Percentiles rank a stretch among this genome's conserved stretches.
These are phyloP conservation scores for Colletotrichum orbiculare DNA, from an alignment of 2,329 filamentous ascomycete species.

Conservation along the genomic window DNA sequence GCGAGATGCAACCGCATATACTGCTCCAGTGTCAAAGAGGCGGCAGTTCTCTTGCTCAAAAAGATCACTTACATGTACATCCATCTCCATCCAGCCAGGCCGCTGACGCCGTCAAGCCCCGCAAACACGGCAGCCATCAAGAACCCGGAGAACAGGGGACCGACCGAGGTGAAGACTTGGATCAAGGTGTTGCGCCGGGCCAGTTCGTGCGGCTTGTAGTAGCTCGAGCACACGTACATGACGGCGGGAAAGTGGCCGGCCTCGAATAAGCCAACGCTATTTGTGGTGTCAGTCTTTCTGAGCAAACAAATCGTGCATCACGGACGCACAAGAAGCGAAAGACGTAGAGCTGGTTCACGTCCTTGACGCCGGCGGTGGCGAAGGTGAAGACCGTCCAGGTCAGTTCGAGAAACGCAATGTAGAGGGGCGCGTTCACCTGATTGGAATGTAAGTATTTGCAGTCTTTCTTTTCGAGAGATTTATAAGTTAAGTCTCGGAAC, in stretches of 20 bases:
- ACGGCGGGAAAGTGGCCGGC: slow-evolving; percentile 45
- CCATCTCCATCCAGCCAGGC: slow-evolving; percentile 42
- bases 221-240: slow-evolving; percentile 45
- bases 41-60: neutral
- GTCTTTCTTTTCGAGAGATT: too few relatives aligned
- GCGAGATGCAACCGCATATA: slow-evolving; percentile 41
- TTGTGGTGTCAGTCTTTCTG: neutral
- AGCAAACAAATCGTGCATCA: neutral
- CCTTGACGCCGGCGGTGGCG: slow-evolving; percentile 40
- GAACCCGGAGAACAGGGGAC: slow-evolving; percentile 42
- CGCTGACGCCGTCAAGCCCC: slow-evolving; percentile 38
- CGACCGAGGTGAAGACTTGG: slow-evolving; percentile 42
- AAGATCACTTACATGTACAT: slow-evolving; percentile 41
- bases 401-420: slow-evolving; percentile 40
- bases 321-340: slow-evolving; percentile 41
- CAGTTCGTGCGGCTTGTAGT: slow-evolving; percentile 45
- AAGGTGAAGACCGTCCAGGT: slow-evolving; percentile 43
- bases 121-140: slow-evolving; percentile 42
- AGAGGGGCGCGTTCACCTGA: slow-evolving; percentile 41
- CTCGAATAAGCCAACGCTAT: slow-evolving; percentile 44
- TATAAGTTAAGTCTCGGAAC: neutral
- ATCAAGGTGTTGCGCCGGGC: slow-evolving; percentile 44
- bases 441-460: neutral
- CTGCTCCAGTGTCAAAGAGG: slow-evolving; percentile 15
- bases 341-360: slow-evolving; percentile 41